phyloP scores from a whole-genome alignment of 306 rosid species.

The Heteromeles arbutifolia region DNA sequence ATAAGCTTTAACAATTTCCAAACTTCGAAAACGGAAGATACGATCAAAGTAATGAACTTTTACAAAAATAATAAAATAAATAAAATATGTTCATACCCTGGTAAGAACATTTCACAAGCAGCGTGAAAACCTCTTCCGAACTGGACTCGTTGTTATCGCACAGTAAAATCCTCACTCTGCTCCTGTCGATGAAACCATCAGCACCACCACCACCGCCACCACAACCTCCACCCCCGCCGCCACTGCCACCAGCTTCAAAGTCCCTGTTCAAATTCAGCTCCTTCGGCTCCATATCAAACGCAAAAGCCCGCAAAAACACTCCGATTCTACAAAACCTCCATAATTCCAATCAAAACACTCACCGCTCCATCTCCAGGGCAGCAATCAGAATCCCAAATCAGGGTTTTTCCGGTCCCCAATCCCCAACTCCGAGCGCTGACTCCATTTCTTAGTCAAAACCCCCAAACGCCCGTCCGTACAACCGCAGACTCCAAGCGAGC shows the following conservation, averaged over 20 bases:
- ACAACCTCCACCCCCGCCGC: constrained; percentile 11
- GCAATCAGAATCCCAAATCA: neutral
- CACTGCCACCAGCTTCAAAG: constrained; percentile 26
- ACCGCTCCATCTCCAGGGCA: neutral
- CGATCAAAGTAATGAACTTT: neutral
- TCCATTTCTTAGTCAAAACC: constrained; percentile 21
- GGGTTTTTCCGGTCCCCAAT: neutral
- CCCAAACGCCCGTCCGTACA: constrained; percentile 4
- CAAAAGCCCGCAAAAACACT: constrained; percentile 3
- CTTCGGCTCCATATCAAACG: constrained; percentile 43
- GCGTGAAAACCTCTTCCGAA: constrained; percentile 70
- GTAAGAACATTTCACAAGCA: constrained; percentile 82
- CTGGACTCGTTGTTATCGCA: constrained; percentile 79
- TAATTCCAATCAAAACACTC: neutral
- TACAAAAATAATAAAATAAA: neutral
- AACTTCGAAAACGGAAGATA: neutral
- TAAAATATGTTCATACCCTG: constrained; percentile 41
- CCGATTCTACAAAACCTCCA: constrained; percentile 26
- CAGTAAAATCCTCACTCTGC: constrained; percentile 86
- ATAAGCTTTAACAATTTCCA: neutral
- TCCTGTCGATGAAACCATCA: constrained; percentile 85
- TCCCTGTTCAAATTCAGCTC: constrained; percentile 55
- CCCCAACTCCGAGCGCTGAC: neutral
- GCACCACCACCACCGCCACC: constrained; percentile 27
- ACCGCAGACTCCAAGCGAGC: neutral